These are phyloP conservation scores for Hamigera avellanea DNA, from an alignment of 495 filamentous ascomycete genomes.

Conservation along the genomic window DNA sequence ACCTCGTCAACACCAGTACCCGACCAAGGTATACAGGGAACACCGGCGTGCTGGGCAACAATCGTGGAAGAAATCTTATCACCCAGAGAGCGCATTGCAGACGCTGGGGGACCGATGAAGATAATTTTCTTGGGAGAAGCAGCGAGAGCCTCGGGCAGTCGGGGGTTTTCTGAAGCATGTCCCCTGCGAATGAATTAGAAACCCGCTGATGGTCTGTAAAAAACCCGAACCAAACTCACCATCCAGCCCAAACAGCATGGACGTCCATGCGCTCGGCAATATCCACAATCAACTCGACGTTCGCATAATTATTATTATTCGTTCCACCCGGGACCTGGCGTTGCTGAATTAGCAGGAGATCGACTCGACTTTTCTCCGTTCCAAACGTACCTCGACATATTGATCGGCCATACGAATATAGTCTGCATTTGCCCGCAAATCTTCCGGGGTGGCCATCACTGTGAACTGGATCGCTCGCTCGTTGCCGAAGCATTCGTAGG, in stretches of 20 bases:
- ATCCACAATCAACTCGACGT: constrained; percentile 98
- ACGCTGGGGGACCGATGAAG: constrained; percentile 96
- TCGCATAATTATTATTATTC: constrained; percentile 99
- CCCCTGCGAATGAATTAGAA: constrained; percentile 46
- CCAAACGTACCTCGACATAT: constrained; percentile 74
- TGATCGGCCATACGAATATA: constrained; percentile 99
- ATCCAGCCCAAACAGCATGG: constrained; percentile 98
- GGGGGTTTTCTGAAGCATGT: constrained; percentile 97
- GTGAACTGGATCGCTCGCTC: constrained; percentile 98
- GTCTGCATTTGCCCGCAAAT: constrained; percentile 93
- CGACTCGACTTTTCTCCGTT: background rate
- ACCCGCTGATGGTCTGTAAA: background rate
- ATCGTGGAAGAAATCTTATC: constrained; percentile 99
- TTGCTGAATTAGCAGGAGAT: background rate
- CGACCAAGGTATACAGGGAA: constrained; percentile 98
- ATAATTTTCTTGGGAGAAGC: constrained; percentile 96
- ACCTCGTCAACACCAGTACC: constrained; percentile 84
- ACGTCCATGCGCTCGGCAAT: constrained; percentile 98
- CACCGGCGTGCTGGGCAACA: constrained; percentile 92
- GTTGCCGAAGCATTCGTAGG: constrained; percentile 97
- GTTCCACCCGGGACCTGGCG: constrained; percentile 80
- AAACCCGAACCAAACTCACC: constrained; percentile 43
- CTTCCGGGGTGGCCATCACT: constrained; percentile 99
- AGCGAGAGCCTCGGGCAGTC: constrained; percentile 87
- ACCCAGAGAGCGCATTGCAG: constrained; percentile 95